phyloP scores from a whole-genome alignment of 805 yeast species.

The Wickerhamomyces pijperi region DNA sequence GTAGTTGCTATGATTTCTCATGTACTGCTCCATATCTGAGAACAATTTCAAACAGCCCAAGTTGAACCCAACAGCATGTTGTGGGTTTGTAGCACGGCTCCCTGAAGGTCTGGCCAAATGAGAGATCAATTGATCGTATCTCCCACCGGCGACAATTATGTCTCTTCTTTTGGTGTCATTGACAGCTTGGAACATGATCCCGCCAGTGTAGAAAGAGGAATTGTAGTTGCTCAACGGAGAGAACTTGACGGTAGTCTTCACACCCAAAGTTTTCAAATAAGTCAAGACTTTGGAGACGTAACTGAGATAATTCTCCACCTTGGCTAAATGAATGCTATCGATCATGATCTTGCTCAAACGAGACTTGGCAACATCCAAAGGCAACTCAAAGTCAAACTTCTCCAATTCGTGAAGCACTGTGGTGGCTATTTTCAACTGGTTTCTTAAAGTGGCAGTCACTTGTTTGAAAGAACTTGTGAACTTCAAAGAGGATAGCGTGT shows the following conservation, averaged over 20 bases:
- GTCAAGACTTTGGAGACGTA: conserved; percentile 51
- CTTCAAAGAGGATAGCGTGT: conserved; percentile 68
- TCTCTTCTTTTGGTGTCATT: conserved; percentile 42
- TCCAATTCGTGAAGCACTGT: conserved; percentile 76
- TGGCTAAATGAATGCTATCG: conserved; percentile 52
- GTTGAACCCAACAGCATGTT: conserved; percentile 78
- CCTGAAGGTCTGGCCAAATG: conserved; percentile 50
- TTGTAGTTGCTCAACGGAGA: conserved; percentile 83
- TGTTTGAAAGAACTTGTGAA: conserved; percentile 55
- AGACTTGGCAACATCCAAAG: conserved; percentile 51
- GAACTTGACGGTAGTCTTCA: conserved; percentile 44
- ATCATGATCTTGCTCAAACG: conserved; percentile 62
- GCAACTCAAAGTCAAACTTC: conserved; percentile 64
- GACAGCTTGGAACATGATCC: conserved; percentile 82
- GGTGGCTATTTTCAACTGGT: conserved; percentile 66
- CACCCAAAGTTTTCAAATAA: conserved; percentile 46
- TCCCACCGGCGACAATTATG: conserved; percentile 82
- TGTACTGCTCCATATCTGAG: conserved; percentile 36
- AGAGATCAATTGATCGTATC: conserved; percentile 70
- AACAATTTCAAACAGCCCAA: conserved; percentile 63
- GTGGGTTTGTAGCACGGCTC: conserved; percentile 22
- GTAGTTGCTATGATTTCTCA: conserved; percentile 22
- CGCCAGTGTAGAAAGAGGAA: conserved; percentile 64
- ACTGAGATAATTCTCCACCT: conserved; percentile 50
- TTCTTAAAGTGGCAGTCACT: conserved; percentile 39